Evolutionary conservation across 495 filamentous ascomycete genomes (phyloP).

Genomic region (Neurospora terricola): DNA sequence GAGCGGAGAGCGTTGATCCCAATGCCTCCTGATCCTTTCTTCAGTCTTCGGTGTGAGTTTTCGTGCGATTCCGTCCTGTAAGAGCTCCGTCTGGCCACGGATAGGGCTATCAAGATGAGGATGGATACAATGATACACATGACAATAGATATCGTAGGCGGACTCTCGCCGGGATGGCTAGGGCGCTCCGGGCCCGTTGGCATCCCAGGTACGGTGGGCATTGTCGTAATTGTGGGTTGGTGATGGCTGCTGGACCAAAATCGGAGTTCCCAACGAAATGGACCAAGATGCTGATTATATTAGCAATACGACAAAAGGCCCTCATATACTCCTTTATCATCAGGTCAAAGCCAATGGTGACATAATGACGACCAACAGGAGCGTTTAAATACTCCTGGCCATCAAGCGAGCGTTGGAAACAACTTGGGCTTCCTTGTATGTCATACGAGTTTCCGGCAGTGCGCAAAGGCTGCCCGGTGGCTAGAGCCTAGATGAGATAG

Average conservation of each 20-base stretch:
- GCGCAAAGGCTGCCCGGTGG: not conserved
- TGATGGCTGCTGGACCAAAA: not conserved
- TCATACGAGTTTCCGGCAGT: not conserved
- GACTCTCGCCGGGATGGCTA: not conserved
- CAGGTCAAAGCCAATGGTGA: not conserved
- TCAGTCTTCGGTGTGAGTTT: not conserved
- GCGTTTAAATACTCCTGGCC: not conserved
- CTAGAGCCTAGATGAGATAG: not conserved
- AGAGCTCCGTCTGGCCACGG: slow-evolving; percentile 2
- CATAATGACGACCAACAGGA: not conserved
- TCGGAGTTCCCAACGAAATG: not conserved
- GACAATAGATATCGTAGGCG: slow-evolving; percentile 4
- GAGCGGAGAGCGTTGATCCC: not conserved
- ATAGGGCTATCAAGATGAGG: slow-evolving; percentile 6
- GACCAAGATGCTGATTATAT: not conserved
- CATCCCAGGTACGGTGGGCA: not conserved
- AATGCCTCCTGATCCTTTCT: not conserved
- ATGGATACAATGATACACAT: slow-evolving; percentile 4
- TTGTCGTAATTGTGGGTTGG: not conserved
- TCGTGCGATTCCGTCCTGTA: not conserved
- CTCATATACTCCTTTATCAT: not conserved
- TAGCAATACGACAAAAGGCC: not conserved
- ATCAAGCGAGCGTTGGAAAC: not conserved
- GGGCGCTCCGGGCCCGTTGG: not conserved
- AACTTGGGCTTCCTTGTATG: not conserved